Evolutionary conservation across 2,329 filamentous ascomycete genomes (phyloP).

Genomic region (Aquanectria penicillioides): DNA sequence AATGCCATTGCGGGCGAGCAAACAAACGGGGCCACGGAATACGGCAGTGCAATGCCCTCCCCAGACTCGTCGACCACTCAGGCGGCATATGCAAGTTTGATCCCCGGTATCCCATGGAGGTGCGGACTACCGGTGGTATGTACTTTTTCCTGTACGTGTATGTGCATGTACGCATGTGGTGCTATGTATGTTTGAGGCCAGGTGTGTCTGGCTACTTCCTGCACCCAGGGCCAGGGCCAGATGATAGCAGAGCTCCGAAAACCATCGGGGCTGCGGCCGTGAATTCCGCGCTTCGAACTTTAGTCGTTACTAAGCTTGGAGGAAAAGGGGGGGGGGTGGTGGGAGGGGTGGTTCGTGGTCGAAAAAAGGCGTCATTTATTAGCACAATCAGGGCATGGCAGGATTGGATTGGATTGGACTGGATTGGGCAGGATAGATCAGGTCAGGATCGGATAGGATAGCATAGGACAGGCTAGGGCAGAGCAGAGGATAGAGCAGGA

Average conservation of each 20-base stretch:
- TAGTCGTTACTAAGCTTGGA: constrained; percentile 5
- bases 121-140: no score
- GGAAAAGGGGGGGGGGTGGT: no score
- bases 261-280: constrained; percentile 25
- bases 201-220: no score
- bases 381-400: background rate
- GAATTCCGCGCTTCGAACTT: constrained; percentile 10
- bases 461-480: no score
- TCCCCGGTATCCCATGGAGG: constrained; percentile 33
- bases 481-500: background rate
- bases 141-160: no score
- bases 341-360: background rate
- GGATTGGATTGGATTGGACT: background rate
- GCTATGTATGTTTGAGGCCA: no score
- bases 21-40: no score
- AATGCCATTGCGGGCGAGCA: no score
- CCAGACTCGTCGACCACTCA: constrained; percentile 1
- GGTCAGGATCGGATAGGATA: no score
- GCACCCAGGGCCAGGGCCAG: no score
- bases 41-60: no score
- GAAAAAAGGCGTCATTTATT: constrained; percentile 13
- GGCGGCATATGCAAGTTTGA: constrained; percentile 34
- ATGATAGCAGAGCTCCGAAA: constrained; percentile 22
- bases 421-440: background rate
- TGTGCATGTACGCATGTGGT: no score